These are phyloP conservation scores for Persicaria maculosa DNA, from an alignment of 148 eudicot genomes.

Conservation along the genomic window DNA sequence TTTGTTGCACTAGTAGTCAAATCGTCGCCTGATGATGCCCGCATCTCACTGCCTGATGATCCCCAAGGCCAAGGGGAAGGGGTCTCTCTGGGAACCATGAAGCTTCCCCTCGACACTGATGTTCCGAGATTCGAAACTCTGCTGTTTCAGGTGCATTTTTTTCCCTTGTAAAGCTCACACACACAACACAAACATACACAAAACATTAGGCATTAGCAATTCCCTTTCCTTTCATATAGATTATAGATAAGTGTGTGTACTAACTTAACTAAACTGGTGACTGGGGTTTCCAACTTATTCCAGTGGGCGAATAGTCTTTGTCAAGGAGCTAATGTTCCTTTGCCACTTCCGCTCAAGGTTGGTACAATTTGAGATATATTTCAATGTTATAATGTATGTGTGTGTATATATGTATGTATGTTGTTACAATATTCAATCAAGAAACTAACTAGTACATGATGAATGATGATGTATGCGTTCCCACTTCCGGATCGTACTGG, in stretches of 20 bases:
- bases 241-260: background rate
- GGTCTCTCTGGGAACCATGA: constrained; percentile 91
- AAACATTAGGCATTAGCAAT: background rate
- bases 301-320: constrained; percentile 97
- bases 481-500: background rate
- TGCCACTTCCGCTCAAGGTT: constrained; percentile 82
- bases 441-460: background rate
- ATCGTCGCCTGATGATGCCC: constrained; percentile 29
- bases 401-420: no score
- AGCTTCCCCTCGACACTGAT: constrained; percentile 62
- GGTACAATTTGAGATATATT: no score
- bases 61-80: constrained; percentile 66
- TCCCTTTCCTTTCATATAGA: background rate
- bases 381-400: no score
- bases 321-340: constrained; percentile 93
- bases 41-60: constrained; percentile 20
- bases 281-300: background rate
- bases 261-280: background rate
- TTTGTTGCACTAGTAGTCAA: constrained; percentile 17
- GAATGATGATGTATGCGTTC: no score
- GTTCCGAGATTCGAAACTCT: constrained; percentile 70
- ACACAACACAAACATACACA: no score
- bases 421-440: background rate
- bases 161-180: no score
- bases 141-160: constrained; percentile 71